Evolutionary conservation across 495 filamentous ascomycete genomes (phyloP).

Genomic region (Aspergillus hancockii): DNA sequence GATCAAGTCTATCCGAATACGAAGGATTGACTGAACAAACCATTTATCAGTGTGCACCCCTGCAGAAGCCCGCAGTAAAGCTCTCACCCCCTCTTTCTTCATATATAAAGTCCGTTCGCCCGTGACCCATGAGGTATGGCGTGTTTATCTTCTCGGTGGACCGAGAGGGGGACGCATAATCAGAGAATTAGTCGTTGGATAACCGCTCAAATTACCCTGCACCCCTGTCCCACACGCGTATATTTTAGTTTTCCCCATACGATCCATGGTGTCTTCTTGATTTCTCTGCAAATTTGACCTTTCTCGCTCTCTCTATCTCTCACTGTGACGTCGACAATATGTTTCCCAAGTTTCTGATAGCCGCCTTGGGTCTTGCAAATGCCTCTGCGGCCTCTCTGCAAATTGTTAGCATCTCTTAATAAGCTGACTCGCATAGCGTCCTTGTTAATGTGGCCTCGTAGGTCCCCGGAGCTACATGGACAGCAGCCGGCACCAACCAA

Average conservation of each 20-base stretch:
- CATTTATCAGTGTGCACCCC: no score
- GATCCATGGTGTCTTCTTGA: no score
- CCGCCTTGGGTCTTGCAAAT: not conserved
- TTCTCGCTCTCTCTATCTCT: no score
- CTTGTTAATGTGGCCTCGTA: not conserved
- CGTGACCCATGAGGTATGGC: not conserved
- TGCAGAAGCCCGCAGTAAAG: no score
- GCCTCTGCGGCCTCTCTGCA: not conserved
- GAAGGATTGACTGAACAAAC: no score
- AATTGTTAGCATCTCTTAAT: not conserved
- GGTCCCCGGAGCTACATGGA: conserved; percentile 23
- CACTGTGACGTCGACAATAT: not conserved
- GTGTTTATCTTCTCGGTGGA: not conserved
- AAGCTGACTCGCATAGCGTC: not conserved
- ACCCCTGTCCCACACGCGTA: no score
- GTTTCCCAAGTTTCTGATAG: not conserved
- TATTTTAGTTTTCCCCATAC: no score
- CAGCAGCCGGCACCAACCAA: conserved; percentile 13
- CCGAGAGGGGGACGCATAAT: no score
- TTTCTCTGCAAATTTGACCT: no score
- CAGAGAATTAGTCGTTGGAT: no score
- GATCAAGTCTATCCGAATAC: no score
- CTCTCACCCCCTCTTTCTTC: not conserved
- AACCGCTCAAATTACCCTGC: no score
- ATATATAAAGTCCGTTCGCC: not conserved